These are phyloP conservation scores for Salvia rosmarinus DNA, from an alignment of 257 asterid species.

Conservation along the genomic window DNA sequence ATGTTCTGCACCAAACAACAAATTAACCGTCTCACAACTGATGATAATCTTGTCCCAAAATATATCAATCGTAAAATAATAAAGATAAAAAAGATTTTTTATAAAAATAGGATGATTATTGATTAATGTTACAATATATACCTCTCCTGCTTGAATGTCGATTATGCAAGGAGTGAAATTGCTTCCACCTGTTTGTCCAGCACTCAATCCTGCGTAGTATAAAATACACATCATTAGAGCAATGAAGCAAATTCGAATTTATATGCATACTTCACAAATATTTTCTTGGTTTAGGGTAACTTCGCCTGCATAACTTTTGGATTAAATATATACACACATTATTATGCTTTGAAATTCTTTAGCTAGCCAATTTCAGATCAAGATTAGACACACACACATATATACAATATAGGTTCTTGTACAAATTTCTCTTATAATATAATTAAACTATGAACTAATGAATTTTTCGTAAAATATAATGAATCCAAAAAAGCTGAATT, in stretches of 20 bases:
- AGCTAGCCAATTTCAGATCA: no score
- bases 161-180: conserved; percentile 34
- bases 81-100: background rate
- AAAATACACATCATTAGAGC: background rate
- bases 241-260: background rate
- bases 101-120: no score
- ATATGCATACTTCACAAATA: background rate
- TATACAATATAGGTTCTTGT: no score
- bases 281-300: background rate
- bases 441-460: no score
- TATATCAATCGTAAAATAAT: no score
- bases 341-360: background rate
- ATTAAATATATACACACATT: background rate
- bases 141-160: conserved; percentile 41
- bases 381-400: no score
- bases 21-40: no score
- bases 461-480: no score
- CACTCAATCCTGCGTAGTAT: conserved; percentile 28
- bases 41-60: no score
- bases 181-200: conserved; percentile 33
- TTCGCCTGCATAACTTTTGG: no score
- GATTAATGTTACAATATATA: background rate
- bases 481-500: no score
- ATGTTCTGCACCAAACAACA: conserved; percentile 41
- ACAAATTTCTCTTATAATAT: no score